Conservation (phyloP, 2,329 filamentous ascomycete genomes). For the Ustulina deusta region DNA sequence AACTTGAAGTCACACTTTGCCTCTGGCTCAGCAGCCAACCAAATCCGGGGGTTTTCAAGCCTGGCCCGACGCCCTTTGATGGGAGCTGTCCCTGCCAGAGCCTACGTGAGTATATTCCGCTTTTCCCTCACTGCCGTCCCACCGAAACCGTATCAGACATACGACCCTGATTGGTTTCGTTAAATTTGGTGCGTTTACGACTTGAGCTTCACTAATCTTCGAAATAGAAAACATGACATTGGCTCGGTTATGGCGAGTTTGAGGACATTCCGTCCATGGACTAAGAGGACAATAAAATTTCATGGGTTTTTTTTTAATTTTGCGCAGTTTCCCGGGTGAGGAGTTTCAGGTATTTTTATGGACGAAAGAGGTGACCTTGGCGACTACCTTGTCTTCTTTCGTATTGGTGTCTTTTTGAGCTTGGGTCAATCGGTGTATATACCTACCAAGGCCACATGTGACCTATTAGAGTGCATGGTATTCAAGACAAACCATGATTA, state of each 20-base stretch:
- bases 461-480: slow-evolving; percentile 21
- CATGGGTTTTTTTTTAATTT: neutral
- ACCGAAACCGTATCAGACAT: neutral
- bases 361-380: slow-evolving; percentile 18
- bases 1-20: slow-evolving; percentile 57
- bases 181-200: neutral
- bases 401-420: slow-evolving; percentile 11
- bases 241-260: slow-evolving; percentile 64
- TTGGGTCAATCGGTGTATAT: slow-evolving; percentile 29
- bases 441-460: slow-evolving; percentile 14
- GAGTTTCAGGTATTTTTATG: slow-evolving; percentile 32
- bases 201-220: slow-evolving; percentile 54
- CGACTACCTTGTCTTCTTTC: slow-evolving; percentile 8
- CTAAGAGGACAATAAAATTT: neutral
- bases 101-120: slow-evolving; percentile 19
- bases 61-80: slow-evolving; percentile 57
- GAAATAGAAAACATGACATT: slow-evolving; percentile 54
- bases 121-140: slow-evolving; percentile 40
- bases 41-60: slow-evolving; percentile 77
- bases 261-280: slow-evolving; percentile 45
- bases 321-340: slow-evolving; percentile 19
- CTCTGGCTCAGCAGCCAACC: slow-evolving; percentile 59
- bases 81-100: slow-evolving; percentile 45
- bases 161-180: neutral
- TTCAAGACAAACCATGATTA: slow-evolving; percentile 10